Base-by-base conservation (phyloP, 2,329 filamentous ascomycete species). In the Alternaria angustiovoidea region DNA sequence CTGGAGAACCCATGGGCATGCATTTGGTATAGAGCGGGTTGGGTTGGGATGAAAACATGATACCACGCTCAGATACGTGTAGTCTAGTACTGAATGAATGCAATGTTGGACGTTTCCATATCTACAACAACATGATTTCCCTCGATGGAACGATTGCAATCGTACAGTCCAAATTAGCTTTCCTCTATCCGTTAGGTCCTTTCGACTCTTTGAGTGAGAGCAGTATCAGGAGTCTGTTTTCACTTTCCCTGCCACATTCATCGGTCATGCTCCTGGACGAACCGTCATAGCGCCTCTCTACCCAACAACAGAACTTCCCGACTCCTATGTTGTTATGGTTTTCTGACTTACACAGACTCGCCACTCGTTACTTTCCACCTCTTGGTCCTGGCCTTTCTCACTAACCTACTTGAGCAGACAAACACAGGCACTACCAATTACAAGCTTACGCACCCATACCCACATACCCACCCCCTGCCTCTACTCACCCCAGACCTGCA, bases 1-100 rank as follows among this genome's bases (percentile, higher is more conserved):
- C 47, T 53, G 51, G 46, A 22, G 32, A 36, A 30, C 14, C 28
- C 20, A 39, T 22, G 47, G 46, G 26, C 30, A 56, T 22, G 41
- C 41, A 52, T 60, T 41, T 51, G 28, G 28, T 52, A 57, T 52
- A 20, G 26, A 36, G 47, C 53, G 48, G 39, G 22, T 34, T 54
- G 18, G 58, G 52, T 46, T 54, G 41, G 24, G 22, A 44, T 34
- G 32, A 16, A 7, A 36, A 9, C 47, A 57, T 55, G 61, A 61
- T 58, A 63, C 61, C 58, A 57, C 46, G 49, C 20, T 55, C 52
- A 59, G 44, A 57, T 56, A 39, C 32, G 32, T 52, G 51, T 36
- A 41, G 58, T 43, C 34, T 54, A 39, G 57, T 46, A 58, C 26
- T 44, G 51, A 41, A 61, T 44, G 58, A 54, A 55, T 49, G 41